These are phyloP conservation scores for Dactylonectria estremocensis DNA, from an alignment of 2,329 filamentous ascomycete species.

Conservation along the genomic window DNA sequence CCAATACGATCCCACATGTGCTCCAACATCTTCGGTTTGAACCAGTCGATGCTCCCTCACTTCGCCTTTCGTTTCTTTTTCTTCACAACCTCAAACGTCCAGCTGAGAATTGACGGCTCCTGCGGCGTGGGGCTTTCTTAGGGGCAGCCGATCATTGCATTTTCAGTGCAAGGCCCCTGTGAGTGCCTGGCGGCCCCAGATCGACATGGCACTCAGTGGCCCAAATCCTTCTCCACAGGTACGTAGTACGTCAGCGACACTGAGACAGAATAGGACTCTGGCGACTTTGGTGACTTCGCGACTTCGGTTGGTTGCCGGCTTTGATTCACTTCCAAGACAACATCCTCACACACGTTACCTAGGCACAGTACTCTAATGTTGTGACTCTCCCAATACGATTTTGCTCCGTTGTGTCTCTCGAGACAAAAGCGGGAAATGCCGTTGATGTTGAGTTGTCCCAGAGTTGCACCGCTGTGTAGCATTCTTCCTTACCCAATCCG, in stretches of 20 bases:
- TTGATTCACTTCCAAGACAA: slow-evolving; percentile 11
- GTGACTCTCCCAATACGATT: neutral
- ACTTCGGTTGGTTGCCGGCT: neutral
- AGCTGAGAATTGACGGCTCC: slow-evolving; percentile 26
- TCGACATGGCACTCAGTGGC: neutral
- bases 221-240: neutral
- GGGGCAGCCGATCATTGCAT: slow-evolving; percentile 31
- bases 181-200: neutral
- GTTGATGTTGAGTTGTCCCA: neutral
- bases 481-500: neutral
- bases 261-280: slow-evolving; percentile 10
- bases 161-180: slow-evolving; percentile 22
- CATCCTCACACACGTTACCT: neutral
- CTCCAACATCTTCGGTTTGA: neutral
- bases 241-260: slow-evolving; percentile 5
- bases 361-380: neutral
- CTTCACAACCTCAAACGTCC: slow-evolving; percentile 23
- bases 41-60: neutral
- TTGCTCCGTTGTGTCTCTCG: neutral
- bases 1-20: neutral
- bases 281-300: neutral
- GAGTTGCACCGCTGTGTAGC: neutral
- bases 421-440: neutral
- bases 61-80: slow-evolving; percentile 22
- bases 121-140: slow-evolving; percentile 21